Conservation (phyloP, 2,329 filamentous ascomycete genomes). For the Aspergillus novoparasiticus region DNA sequence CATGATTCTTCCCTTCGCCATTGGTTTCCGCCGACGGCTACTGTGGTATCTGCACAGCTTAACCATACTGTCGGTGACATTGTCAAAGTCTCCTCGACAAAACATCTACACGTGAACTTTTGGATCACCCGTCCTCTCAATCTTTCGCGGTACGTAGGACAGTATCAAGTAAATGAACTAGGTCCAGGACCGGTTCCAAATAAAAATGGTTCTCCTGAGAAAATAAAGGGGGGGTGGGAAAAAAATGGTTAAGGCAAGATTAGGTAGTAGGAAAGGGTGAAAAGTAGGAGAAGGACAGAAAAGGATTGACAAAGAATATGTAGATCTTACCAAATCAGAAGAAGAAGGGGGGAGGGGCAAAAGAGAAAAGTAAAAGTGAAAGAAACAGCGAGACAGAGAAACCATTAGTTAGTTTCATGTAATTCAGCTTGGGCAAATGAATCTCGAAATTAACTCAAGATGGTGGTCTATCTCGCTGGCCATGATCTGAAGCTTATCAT, state of each 20-base stretch:
- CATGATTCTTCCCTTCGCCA: neutral
- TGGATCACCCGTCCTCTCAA: neutral
- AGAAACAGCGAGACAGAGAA: neutral
- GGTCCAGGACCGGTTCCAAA: neutral
- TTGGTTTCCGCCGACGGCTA: constrained; percentile 9
- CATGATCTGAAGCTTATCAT: neutral
- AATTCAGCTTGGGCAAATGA: constrained; percentile 1
- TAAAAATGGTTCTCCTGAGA: neutral
- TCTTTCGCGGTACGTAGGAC: neutral
- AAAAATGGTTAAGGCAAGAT: neutral
- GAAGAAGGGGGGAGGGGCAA: neutral
- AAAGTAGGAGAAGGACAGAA: constrained; percentile 11
- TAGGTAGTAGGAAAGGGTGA: constrained; percentile 2
- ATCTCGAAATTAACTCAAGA: neutral
- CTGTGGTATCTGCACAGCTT: constrained; percentile 10
- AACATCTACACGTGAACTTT: constrained; percentile 3
- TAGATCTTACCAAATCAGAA: neutral
- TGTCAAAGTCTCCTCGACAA: neutral
- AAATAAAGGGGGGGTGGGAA: neutral
- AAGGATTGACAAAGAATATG: neutral
- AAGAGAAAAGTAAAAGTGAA: constrained; percentile 3
- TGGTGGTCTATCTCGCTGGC: neutral
- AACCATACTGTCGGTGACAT: constrained; percentile 7
- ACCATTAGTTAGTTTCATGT: constrained; percentile 2
- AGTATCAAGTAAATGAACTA: neutral